These are phyloP conservation scores for Thymus quinquecostatus DNA, from an alignment of 257 asterid genomes.

Conservation along the genomic window DNA sequence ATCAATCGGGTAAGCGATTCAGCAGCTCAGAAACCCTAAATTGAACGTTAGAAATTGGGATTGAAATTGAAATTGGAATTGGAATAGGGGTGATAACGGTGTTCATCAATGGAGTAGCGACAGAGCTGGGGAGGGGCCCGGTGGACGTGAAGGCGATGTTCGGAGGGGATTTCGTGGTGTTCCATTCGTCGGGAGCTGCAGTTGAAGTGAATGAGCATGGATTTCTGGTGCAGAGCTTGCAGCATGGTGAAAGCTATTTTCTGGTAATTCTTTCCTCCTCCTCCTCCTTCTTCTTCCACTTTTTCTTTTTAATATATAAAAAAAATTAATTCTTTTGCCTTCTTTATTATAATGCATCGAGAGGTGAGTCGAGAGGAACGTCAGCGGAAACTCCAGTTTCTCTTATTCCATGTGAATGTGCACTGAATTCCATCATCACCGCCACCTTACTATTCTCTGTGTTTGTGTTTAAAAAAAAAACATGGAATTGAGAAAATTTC, in stretches of 20 bases:
- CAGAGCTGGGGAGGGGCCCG: slow-evolving; percentile 60
- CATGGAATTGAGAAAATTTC: too few relatives aligned
- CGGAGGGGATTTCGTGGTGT: slow-evolving; percentile 51
- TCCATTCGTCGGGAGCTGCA: slow-evolving; percentile 72
- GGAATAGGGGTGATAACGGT: slow-evolving; percentile 57
- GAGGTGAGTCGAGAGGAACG: slow-evolving; percentile 17
- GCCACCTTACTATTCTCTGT: slow-evolving; percentile 1
- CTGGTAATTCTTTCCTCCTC: slow-evolving; percentile 46
- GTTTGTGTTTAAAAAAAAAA: too few relatives aligned
- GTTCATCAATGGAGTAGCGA: slow-evolving; percentile 74
- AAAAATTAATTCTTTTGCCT: too few relatives aligned
- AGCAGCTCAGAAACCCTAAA: neutral
- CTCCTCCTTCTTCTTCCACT: neutral
- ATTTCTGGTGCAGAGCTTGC: slow-evolving; percentile 56
- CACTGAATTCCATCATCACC: slow-evolving; percentile 36
- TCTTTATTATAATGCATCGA: neutral
- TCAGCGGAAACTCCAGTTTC: neutral
- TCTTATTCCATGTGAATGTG: slow-evolving; percentile 27
- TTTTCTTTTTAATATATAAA: too few relatives aligned
- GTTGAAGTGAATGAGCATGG: slow-evolving; percentile 64
- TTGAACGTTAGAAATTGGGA: neutral
- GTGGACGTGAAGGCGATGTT: slow-evolving; percentile 61
- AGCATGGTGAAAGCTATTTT: slow-evolving; percentile 80
- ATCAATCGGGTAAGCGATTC: slow-evolving; percentile 43
- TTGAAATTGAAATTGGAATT: neutral